Evolutionary conservation across 257 asterid genomes (phyloP), one percentile per base, ranked within the genome.

Genomic region (Capsicum baccatum): DNA sequence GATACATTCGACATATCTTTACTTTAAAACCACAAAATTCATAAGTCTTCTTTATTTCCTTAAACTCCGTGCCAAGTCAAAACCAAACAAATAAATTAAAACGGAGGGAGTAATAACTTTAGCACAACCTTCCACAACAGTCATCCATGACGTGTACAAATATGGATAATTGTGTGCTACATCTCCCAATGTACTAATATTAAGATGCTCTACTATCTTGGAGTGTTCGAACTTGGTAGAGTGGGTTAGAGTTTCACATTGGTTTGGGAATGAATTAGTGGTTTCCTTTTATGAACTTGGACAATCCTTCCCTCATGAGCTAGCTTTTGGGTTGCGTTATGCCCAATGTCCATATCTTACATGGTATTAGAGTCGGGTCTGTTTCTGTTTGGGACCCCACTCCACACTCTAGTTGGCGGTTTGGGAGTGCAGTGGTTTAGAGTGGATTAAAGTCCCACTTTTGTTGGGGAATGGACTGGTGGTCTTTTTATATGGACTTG

Each of bases 51-150:
- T 44, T 44, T 4, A 44, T 6, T 44, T 44, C 4, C 4, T 44
- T 44, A 44, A 44, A 44, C 48, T 44, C 8, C 48, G 1, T 44
- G 48, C 8, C 48, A 44, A 44, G 48, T 44, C 48, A 44, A 44
- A 44, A 44, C 48, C 8, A 44, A 44, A 5, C 48, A 44, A 44
- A 44, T 0, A 44, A 44, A 44, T 44, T 44, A 0, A 44, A 44
- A 44, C 48, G 48, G 48, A 44, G 48, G 48, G 48, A 50, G 19
- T 73, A 47, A n/a, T 47, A 47, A 58, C 80, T 73, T 47, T 73
- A 48, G 80, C 80, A n/a, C 19, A 58, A 48, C 80, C 60, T 74
- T 74, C 60, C 80, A 74, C 60, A 48, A 50, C 60, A 74, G 21
- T 50, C 60, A 74, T 50, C 58, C 60, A 48, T 74, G 80, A 74